Evolutionary conservation across 345 rosid species (phyloP), one percentile per base, ranked within the genome.

Genomic region (Eucalyptus urophylla): DNA sequence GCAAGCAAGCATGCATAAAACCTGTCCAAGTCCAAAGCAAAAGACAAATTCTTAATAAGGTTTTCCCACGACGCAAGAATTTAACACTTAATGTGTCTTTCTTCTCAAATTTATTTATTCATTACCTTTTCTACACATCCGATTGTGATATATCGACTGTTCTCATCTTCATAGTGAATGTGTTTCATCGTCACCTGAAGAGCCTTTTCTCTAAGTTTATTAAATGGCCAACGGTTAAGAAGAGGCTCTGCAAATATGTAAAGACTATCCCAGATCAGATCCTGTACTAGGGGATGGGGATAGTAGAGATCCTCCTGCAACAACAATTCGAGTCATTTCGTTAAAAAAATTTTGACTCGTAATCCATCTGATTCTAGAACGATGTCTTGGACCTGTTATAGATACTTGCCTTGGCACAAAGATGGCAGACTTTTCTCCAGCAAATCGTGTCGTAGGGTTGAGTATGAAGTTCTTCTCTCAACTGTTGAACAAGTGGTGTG

Each of bases 1-100:
- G 49, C 96, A 95, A 90, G 96, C 93, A 54, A 96, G 93, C 95
- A 92, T 94, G 86, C 95, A 91, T 11, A 95, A 54, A 14, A 90
- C 93, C 92, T 93, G 90, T 89, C 86, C 91, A 8, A 90, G 89
- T 43, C 90, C 87, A 87, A 22, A 24, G 15, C 17, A 5, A 31
- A n/a, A 80, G 25, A 27, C 27, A 22, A 24, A 3, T 67, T 31
- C 49, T 25, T 12, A 56, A 76, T 69, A 19, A 69, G 9, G 43
- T n/a, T 69, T 31, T 31, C 43, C 43, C 80, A 87, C 12, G 15
- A 33, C 12, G 31, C 69, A 13, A n/a, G n/a, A 6, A 49, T 86
- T 49, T 43, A 25, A n/a, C 47, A 43, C 22, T 80, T 86, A 29
- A 49, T 45, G 37, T 29, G n/a, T 25, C 53, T 25, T 17, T 86